phyloP scores from a whole-genome alignment of 306 rosid species.

The Begonia peltatifolia region DNA sequence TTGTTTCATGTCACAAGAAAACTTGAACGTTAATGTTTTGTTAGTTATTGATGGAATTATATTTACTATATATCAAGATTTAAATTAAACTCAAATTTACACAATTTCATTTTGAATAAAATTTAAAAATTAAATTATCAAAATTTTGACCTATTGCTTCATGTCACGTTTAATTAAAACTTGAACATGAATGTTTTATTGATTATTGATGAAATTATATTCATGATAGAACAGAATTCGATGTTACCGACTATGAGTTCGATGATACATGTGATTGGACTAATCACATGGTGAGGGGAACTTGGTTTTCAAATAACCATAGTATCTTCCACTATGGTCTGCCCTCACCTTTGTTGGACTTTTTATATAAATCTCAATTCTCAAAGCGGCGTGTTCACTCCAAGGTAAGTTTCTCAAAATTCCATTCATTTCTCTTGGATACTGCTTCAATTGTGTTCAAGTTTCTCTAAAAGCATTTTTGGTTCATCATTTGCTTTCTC shows the following conservation, averaged over 20 bases:
- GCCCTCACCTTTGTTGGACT: constrained; percentile 62
- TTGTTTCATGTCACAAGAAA: no score
- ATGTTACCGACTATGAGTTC: constrained; percentile 29
- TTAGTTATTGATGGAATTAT: neutral
- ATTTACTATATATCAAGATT: neutral
- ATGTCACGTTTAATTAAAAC: no score
- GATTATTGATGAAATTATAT: neutral
- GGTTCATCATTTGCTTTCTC: neutral
- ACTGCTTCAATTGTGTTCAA: neutral
- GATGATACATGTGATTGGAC: constrained; percentile 20
- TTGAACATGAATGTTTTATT: neutral
- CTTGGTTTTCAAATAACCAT: constrained; percentile 57
- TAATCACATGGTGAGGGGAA: constrained; percentile 74
- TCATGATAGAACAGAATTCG: neutral
- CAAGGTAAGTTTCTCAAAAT: constrained; percentile 25
- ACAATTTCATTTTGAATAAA: no score
- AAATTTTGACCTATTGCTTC: no score
- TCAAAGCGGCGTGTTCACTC: constrained; percentile 28
- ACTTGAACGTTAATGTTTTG: neutral
- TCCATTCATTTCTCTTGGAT: neutral
- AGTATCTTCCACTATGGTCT: constrained; percentile 47
- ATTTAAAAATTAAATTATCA: no score
- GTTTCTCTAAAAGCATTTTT: neutral
- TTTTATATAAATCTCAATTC: constrained; percentile 34
- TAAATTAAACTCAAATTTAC: no score